These are phyloP conservation scores for Uronychia setigera DNA, from an alignment of 73 alveolate genomes.

Conservation along the genomic window DNA sequence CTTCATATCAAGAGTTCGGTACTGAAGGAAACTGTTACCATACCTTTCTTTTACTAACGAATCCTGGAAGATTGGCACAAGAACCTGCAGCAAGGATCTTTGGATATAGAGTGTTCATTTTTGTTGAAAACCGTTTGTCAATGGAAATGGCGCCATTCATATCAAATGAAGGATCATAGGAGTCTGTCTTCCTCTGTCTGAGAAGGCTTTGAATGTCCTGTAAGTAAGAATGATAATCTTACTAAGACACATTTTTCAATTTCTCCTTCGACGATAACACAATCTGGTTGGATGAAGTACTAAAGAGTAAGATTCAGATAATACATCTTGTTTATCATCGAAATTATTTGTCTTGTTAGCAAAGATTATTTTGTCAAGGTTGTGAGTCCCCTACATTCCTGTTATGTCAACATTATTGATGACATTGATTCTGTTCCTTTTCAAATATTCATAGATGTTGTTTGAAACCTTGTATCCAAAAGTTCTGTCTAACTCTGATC, in stretches of 20 bases:
- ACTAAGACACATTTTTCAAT: constrained; percentile 22
- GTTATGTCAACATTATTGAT: constrained; percentile 18
- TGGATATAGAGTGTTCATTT: constrained; percentile 18
- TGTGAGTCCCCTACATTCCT: constrained; percentile 28
- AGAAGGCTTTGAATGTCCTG: neutral
- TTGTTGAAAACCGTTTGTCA: constrained; percentile 47
- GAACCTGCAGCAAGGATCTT: constrained; percentile 58
- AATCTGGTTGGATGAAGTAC: constrained; percentile 53
- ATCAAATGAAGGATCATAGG: constrained; percentile 5
- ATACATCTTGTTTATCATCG: too few relatives aligned
- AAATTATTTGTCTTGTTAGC: neutral
- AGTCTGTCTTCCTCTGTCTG: neutral
- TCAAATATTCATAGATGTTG: constrained; percentile 14
- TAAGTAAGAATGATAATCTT: neutral
- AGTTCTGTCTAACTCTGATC: constrained; percentile 28
- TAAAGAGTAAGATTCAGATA: too few relatives aligned
- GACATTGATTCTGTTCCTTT: constrained; percentile 34
- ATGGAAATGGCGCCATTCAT: constrained; percentile 15
- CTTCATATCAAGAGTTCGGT: constrained; percentile 44
- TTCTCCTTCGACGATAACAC: constrained; percentile 44
- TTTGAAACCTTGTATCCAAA: constrained; percentile 14
- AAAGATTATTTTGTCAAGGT: constrained; percentile 35
- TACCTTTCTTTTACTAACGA: constrained; percentile 31
- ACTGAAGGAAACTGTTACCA: neutral
- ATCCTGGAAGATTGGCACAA: constrained; percentile 32